Base-by-base conservation (phyloP, 2,329 filamentous ascomycete genomes). In the Penicillium expansum region DNA sequence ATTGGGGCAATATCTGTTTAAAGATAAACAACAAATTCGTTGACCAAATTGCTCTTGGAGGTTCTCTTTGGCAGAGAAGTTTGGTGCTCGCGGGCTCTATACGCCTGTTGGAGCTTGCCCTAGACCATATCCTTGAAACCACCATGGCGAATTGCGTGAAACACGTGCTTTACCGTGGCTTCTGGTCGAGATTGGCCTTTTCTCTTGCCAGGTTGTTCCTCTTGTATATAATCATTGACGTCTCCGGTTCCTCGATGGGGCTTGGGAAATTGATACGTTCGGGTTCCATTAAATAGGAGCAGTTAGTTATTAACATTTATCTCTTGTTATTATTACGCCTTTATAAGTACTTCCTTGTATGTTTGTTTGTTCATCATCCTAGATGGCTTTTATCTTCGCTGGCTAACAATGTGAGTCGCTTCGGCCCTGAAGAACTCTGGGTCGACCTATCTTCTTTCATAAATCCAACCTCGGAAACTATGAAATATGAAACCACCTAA, bases 1-100 rank as follows among this genome's bases (percentile, higher is more conserved):
- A 67, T 63, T 64, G 59, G 62, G 63, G 59, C 54, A 57, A 55
- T 39, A 43, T 58, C 49, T 57, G 48, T 62, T 57, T 47, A 58
- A 57, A 57, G 50, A 48, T 54, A 44, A 62, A 58, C 54, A 52
- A 47, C 41, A 52, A 42, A 55, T 48, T 24, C 39, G 49, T 51
- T 39, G 20, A 53, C 52, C 58, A 60, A 56, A 51, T 32, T 51
- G 38, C 54, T 45, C 57, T 45, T 44, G 48, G 35, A 32, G 50
- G 27, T 30, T 30, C 39, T 50, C 45, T 20, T 33, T 45, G 52
- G 56, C 45, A 50, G 51, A 44, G 38, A 48, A 56, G 16, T 41
- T 38, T 33, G 41, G 35, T 47, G 13, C 6, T n/a, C 20, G 5
- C 20, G n/a, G 48, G 48, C 11, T 35, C 32, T 55, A 30, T 29